Evolutionary conservation across 441 rosid species (phyloP).

Genomic region (Jatropha multifida): DNA sequence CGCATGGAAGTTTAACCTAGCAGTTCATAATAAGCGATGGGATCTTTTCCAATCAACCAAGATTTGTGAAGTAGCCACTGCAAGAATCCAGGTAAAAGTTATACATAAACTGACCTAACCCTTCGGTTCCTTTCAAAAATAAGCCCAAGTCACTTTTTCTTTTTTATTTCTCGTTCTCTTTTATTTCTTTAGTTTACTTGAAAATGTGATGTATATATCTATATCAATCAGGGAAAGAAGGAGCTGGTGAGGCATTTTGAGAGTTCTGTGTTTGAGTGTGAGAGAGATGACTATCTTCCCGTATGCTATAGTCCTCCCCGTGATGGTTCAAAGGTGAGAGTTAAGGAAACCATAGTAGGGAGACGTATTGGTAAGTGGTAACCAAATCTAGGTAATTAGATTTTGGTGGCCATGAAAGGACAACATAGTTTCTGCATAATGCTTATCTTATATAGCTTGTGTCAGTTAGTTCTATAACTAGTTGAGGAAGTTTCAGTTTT

Average conservation of each 20-base stretch:
- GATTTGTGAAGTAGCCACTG: constrained; percentile 45
- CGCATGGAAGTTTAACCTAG: constrained; percentile 41
- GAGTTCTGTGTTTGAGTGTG: constrained; percentile 43
- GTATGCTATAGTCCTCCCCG: constrained; percentile 48
- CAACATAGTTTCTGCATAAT: neutral
- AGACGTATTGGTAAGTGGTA: constrained; percentile 15
- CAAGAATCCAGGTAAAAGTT: constrained; percentile 59
- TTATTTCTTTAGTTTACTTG: neutral
- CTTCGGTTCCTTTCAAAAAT: no score
- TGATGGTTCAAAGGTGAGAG: constrained; percentile 36
- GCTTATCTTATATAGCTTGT: no score
- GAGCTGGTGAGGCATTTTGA: constrained; percentile 45
- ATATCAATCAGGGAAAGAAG: constrained; percentile 44
- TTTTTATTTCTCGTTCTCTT: neutral
- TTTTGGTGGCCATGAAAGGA: constrained; percentile 12
- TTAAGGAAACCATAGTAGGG: constrained; percentile 33
- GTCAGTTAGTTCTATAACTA: no score
- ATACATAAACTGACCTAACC: no score
- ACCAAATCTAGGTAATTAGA: constrained; percentile 6
- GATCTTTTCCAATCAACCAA: constrained; percentile 42
- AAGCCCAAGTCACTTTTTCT: no score
- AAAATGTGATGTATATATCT: neutral
- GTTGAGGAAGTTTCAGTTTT: neutral
- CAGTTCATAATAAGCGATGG: constrained; percentile 47
- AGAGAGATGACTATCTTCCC: constrained; percentile 45